These are phyloP conservation scores for Lathyrus tuberosus DNA, from an alignment of 306 rosid species.

Conservation along the genomic window DNA sequence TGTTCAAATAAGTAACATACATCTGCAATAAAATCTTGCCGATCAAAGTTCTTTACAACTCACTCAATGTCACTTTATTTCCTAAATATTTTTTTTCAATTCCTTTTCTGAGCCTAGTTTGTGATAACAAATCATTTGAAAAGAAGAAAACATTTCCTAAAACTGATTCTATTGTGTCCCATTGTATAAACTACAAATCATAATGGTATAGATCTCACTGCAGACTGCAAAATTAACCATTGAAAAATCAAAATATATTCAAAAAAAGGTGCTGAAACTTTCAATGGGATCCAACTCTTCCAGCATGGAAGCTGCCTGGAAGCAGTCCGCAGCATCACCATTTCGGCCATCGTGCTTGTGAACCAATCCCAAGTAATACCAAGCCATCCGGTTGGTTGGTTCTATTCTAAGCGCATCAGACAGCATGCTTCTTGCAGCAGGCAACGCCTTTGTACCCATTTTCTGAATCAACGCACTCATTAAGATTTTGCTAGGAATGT, in stretches of 20 bases:
- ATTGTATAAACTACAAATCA: constrained; percentile 13
- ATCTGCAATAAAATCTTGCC: constrained; percentile 38
- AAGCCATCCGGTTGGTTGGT: constrained; percentile 80
- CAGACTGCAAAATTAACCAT: constrained; percentile 22
- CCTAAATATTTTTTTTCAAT: constrained; percentile 18
- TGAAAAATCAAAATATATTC: constrained; percentile 31
- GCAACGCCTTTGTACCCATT: constrained; percentile 55
- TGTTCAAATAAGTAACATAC: constrained; percentile 38
- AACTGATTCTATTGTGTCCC: constrained; percentile 30
- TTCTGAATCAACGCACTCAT: constrained; percentile 58
- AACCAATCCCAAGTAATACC: constrained; percentile 80
- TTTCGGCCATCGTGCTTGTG: constrained; percentile 76
- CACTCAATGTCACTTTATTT: constrained; percentile 40
- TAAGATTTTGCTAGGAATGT: constrained; percentile 73
- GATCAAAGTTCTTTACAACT: constrained; percentile 37
- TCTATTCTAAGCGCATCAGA: constrained; percentile 82
- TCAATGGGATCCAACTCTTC: constrained; percentile 89
- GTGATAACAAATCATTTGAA: constrained; percentile 21
- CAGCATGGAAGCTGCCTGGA: constrained; percentile 95
- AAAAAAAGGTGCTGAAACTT: constrained; percentile 63
- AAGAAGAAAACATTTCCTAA: constrained; percentile 32
- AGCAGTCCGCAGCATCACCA: constrained; percentile 82
- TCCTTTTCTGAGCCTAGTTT: constrained; percentile 40
- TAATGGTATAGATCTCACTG: constrained; percentile 22
- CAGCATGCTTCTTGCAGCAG: constrained; percentile 75